Conservation (phyloP, 768 basidiomycete species). For the Paxillus involutus region DNA sequence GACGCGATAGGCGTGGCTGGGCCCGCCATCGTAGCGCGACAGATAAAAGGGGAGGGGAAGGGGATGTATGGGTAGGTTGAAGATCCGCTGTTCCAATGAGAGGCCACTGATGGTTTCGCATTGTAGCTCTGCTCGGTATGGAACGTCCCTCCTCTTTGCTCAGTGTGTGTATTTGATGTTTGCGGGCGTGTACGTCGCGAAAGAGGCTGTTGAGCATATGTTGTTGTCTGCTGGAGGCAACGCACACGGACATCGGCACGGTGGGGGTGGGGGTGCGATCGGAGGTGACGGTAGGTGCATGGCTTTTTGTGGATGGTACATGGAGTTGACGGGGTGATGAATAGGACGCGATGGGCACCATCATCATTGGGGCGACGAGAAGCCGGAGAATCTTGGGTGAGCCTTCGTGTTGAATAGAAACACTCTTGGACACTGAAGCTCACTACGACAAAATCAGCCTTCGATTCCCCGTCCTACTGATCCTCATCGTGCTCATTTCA, state of each 20-base stretch:
- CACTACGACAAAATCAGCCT: conserved; percentile 40
- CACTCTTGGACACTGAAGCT: background rate
- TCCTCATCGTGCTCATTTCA: conserved; percentile 55
- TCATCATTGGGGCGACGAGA: conserved; percentile 69
- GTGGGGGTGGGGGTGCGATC: conserved; percentile 62
- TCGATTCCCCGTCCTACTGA: conserved; percentile 62
- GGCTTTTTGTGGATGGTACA: background rate
- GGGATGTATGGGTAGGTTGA: conserved; percentile 63
- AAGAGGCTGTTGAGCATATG: conserved; percentile 94
- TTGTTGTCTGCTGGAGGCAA: conserved; percentile 78
- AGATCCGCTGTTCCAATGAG: conserved; percentile 17
- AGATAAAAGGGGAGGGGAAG: conserved; percentile 30
- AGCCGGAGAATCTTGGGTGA: conserved; percentile 40
- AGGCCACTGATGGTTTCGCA: background rate
- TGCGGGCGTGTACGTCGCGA: conserved; percentile 92
- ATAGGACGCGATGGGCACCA: conserved; percentile 42
- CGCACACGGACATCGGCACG: conserved; percentile 64
- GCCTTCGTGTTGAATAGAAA: conserved; percentile 13
- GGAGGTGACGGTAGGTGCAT: conserved; percentile 1
- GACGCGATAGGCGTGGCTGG: conserved; percentile 81
- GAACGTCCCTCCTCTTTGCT: conserved; percentile 77
- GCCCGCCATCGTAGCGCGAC: conserved; percentile 34
- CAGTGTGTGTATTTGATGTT: conserved; percentile 95
- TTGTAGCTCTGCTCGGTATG: conserved; percentile 60
- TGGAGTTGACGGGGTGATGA: conserved; percentile 15